Conservation (phyloP, 805 yeast species). For the Zygosaccharomyces siamensis region DNA sequence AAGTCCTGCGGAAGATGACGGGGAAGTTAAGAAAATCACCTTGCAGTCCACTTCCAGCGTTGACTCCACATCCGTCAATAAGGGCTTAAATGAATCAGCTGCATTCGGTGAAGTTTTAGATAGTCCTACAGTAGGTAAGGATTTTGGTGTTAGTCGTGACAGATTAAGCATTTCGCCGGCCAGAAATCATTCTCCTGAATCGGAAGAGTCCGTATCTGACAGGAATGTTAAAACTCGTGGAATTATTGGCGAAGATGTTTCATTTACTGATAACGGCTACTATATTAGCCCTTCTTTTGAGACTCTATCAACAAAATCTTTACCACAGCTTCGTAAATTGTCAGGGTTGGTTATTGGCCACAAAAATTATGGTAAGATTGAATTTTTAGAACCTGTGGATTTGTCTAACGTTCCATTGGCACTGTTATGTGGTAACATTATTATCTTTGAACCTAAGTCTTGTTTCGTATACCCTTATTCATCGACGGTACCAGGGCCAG, state of each 20-base stretch:
- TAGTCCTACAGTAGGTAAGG: slow-evolving; percentile 12
- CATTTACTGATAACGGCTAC: slow-evolving; percentile 67
- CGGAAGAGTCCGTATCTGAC: slow-evolving; percentile 1
- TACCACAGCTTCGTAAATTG: slow-evolving; percentile 61
- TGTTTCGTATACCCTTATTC: slow-evolving; percentile 69
- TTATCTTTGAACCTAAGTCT: slow-evolving; percentile 54
- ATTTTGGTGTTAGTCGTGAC: slow-evolving; percentile 3
- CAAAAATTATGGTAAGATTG: slow-evolving; percentile 63
- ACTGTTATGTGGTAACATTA: slow-evolving; percentile 59
- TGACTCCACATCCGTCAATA: slow-evolving; percentile 6
- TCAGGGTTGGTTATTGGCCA: slow-evolving; percentile 72
- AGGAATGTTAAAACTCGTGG: slow-evolving; percentile 15
- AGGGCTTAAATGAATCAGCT: slow-evolving; percentile 7
- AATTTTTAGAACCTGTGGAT: slow-evolving; percentile 79
- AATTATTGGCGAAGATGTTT: slow-evolving; percentile 37
- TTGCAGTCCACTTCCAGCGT: slow-evolving; percentile 10
- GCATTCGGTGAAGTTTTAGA: slow-evolving; percentile 13
- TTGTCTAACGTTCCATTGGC: slow-evolving; percentile 60
- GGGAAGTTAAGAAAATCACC: slow-evolving; percentile 18
- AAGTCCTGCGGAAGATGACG: slow-evolving; percentile 7
- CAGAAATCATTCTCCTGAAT: neutral
- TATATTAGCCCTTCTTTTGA: slow-evolving; percentile 79
- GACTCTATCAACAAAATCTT: slow-evolving; percentile 53
- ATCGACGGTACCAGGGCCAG: slow-evolving; percentile 54
- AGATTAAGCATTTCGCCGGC: slow-evolving; percentile 8